Evolutionary conservation across 2,329 filamentous ascomycete genomes (phyloP).

Genomic region (Cordyceps cateniannulata): DNA sequence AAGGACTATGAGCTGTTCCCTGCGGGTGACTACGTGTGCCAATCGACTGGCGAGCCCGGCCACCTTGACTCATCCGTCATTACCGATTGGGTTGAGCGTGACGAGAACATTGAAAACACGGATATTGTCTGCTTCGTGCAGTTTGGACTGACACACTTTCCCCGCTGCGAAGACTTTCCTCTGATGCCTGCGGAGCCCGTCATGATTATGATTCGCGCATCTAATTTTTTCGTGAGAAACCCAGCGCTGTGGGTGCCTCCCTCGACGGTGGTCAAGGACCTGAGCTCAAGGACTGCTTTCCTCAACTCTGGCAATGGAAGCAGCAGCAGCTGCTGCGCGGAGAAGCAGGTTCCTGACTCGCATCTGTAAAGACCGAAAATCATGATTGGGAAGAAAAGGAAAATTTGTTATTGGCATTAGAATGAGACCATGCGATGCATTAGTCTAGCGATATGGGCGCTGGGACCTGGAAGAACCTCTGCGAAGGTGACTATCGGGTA

Average conservation of each 20-base stretch:
- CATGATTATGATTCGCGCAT: slow-evolving; percentile 41
- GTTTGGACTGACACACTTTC: slow-evolving; percentile 52
- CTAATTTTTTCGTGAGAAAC: slow-evolving; percentile 47
- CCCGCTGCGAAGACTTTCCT: slow-evolving; percentile 59
- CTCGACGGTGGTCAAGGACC: slow-evolving; percentile 31
- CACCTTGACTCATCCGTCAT: slow-evolving; percentile 17
- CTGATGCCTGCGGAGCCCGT: slow-evolving; percentile 59
- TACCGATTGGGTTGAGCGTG: slow-evolving; percentile 41
- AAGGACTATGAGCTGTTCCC: slow-evolving; percentile 36
- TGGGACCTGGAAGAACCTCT: not conserved
- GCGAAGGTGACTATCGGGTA: not conserved
- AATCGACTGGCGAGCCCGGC: slow-evolving; percentile 34
- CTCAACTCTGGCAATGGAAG: not conserved
- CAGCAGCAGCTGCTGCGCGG: slow-evolving; percentile 12
- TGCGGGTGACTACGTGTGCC: slow-evolving; percentile 37
- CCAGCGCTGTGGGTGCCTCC: slow-evolving; percentile 44
- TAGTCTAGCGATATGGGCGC: slow-evolving; percentile 1
- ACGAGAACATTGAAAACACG: slow-evolving; percentile 43
- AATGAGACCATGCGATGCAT: not conserved
- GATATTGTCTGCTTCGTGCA: slow-evolving; percentile 47
- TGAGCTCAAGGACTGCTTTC: slow-evolving; percentile 17
- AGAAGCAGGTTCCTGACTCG: slow-evolving; percentile 11
- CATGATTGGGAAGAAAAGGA: not conserved
- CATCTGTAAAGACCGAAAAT: slow-evolving; percentile 14
- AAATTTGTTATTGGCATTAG: not conserved